A percentile compares a stretch with the other conserved stretches of the same genome.
Evolutionary conservation across 1,284 basidiomycete species (phyloP).

Genomic region (Moesziomyces antarcticus): DNA sequence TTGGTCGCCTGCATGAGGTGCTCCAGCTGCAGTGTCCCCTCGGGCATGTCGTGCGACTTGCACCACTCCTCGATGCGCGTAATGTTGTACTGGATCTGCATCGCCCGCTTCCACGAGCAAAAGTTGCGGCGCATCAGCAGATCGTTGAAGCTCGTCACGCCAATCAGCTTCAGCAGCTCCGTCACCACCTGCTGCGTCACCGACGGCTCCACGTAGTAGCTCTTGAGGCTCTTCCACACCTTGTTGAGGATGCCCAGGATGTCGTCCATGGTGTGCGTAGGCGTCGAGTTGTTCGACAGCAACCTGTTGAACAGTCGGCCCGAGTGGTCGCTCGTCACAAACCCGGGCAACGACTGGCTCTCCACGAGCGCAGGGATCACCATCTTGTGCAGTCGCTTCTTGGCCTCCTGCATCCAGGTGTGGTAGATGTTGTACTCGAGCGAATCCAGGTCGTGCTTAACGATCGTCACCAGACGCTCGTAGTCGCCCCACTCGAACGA

Average conservation of each 20-base stretch:
- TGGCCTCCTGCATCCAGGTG: conserved; percentile 98
- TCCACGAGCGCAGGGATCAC: conserved; percentile 97
- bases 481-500: conserved; percentile 98
- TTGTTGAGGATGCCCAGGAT: conserved; percentile 96
- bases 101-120: conserved; percentile 96
- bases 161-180: conserved; percentile 94
- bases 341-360: conserved; percentile 95
- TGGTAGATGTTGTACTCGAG: conserved; percentile 99
- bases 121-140: conserved; percentile 98
- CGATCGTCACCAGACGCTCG: conserved; percentile 93
- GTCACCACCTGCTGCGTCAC: conserved; percentile 97
- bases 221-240: conserved; percentile 98
- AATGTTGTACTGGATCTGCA: conserved; percentile 68
- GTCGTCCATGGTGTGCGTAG: conserved; percentile 98
- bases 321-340: conserved; percentile 92
- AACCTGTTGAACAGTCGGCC: conserved; percentile 93
- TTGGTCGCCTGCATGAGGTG: conserved; percentile 99
- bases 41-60: conserved; percentile 86
- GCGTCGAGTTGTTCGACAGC: conserved; percentile 79
- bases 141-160: conserved; percentile 98
- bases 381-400: conserved; percentile 97
- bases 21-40: conserved; percentile 95
- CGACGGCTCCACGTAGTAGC: conserved; percentile 97
- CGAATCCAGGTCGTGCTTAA: conserved; percentile 98
- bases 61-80: conserved; percentile 84